Base-by-base conservation (phyloP, 768 basidiomycete genomes). In the Phylloporus sp. region DNA sequence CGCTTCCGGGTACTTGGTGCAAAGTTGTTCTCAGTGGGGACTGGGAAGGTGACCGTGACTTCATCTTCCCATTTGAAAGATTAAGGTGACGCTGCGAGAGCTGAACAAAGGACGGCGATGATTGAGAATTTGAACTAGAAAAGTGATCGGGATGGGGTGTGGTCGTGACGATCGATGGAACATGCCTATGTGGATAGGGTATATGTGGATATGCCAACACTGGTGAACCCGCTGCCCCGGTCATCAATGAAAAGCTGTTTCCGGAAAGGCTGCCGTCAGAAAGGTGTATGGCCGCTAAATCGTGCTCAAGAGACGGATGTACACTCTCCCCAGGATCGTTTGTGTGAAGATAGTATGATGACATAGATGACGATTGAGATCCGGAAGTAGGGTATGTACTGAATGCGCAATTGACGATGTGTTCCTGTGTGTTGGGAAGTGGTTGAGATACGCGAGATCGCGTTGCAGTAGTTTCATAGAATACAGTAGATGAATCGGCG, bases 401-500 rank as follows among this genome's bases (percentile, higher is more conserved):
- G 46, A 57, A 47, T 54, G 56, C 49, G 38, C 58, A 61, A 60
- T 63, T 58, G 53, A 54, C 59, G 53, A 53, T 45, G 46, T 52
- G 62, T 49, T 61, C 59, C 52, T 59, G 63, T 12, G 42, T 45
- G 47, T 49, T 53, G 29, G 49, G 38, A 45, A 55, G 53, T 49
- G 53, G 50, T 41, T 57, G 67, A 20, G 61, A 35, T 36, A 63
- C 48, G 51, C 55, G 67, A 46, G 63, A 61, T 50, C 60, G 71
- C 49, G 76, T 61, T 57, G 67, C 65, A 27, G 67, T 73, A 26
- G 83, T 84, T 72, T 86, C 80, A 65, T 85, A 86, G 72, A 74
- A 85, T 78, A 86, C 81, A 79, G 80, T 83, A 57, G 77, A 72
- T 59, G 76, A 61, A 63, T 78, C 78, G 52, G 72, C 59, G 27